Conservation (phyloP, 202 grass and related monocot species). For the Hordeum pubiflorum region DNA sequence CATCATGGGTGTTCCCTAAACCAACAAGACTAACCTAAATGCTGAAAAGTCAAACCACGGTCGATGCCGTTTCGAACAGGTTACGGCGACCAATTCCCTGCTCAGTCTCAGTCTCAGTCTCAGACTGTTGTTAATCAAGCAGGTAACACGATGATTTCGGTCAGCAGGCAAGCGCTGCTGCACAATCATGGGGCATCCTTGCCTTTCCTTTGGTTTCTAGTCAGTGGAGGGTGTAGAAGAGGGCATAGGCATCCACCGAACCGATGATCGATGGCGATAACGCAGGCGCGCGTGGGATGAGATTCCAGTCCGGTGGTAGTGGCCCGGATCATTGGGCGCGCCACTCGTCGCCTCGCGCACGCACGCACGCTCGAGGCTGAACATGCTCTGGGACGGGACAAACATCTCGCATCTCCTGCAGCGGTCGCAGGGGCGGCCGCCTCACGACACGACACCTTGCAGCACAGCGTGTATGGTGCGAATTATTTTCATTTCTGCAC, state of each 20-base stretch:
- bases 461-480: not conserved
- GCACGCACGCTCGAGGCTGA: not conserved
- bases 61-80: not conserved
- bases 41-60: not conserved
- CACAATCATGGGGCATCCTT: not conserved
- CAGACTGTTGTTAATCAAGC: not conserved
- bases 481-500: not conserved
- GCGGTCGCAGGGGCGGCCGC: not conserved
- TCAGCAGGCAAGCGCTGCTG: not conserved
- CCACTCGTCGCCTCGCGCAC: not conserved
- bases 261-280: not conserved
- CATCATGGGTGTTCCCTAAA: not conserved
- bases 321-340: not conserved
- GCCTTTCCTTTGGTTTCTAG: not conserved
- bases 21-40: not conserved
- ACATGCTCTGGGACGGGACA: not conserved
- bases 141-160: not conserved
- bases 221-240: not conserved
- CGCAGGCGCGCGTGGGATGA: not conserved
- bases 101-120: not conserved
- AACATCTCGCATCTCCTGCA: not conserved
- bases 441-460: not conserved
- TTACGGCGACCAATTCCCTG: not conserved
- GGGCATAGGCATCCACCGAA: not conserved
- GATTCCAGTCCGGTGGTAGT: not conserved